Base-by-base conservation (phyloP, 805 yeast genomes). In the Metschnikowia amazonensis region DNA sequence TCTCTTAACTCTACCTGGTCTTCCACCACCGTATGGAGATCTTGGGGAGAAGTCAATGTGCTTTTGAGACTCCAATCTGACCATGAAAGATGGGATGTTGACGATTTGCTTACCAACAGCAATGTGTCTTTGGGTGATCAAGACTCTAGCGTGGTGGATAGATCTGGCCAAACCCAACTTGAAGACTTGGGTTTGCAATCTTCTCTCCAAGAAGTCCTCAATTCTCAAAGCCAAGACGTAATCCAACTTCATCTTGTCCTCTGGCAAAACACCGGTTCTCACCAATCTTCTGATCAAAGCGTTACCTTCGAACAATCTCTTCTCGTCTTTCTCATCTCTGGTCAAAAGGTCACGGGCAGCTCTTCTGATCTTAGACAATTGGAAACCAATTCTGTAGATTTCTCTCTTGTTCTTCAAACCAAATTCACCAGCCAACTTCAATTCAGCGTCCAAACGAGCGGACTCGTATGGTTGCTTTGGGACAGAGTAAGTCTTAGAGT, bases 21-120 rank as follows among this genome's bases (percentile, higher is more conserved):
- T 92, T 66, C 97, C 99, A 80, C 99, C 99, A 77, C 99, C 99
- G 90, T 88, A 92, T 76, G 99, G 99, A 63, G 99, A 94, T 75
- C 88, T 89, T 74, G 94, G 86, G 67, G 99, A 95, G 69, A 92
- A 94, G 84, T 94, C 98, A 79, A 94, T 89, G 89, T 94, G 98
- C 87, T 94, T 94, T 81, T 94, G 99, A 62, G 99, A 90, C 81
- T 94, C 99, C 74, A 94, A 86, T 83, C 99, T 95, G 60, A 94
- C 99, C 85, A 90, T 86, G 92, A 94, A 94, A 60, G 98, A 92
- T 77, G 99, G 98, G 63, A 94, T 86, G 81, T 82, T 87, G 76
- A 94, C 99, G 65, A 89, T 82, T 81, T 94, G 99, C 86, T 95
- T 94, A 79, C 99, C 99, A 73, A 94, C 99, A 70, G 97, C 96